Conservation (phyloP, 345 rosid genomes). For the Nephelium lappaceum region DNA sequence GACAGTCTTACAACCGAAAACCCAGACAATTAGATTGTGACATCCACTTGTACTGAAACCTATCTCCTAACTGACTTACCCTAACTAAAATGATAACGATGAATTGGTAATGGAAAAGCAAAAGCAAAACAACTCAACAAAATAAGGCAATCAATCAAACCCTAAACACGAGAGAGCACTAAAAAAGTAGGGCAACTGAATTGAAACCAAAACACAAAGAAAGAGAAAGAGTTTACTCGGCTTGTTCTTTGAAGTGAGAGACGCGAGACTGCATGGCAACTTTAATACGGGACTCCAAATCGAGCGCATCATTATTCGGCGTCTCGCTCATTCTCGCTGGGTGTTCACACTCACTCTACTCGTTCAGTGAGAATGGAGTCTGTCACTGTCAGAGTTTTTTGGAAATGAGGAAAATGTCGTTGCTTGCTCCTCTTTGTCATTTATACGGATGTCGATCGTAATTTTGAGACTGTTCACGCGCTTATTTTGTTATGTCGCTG, state of each 20-base stretch:
- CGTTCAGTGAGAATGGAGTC: neutral
- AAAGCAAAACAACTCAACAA: neutral
- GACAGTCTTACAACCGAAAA: no score
- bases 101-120: neutral
- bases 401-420: neutral
- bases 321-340: conserved; percentile 30
- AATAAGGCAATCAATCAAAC: neutral
- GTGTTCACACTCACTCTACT: neutral
- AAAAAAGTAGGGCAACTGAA: neutral
- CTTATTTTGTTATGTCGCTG: no score
- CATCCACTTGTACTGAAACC: neutral
- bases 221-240: conserved; percentile 55
- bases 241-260: conserved; percentile 58
- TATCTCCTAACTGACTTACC: neutral
- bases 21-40: no score
- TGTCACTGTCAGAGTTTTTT: neutral
- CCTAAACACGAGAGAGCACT: neutral
- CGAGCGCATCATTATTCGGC: conserved; percentile 17
- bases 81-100: neutral
- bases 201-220: neutral
- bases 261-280: conserved; percentile 77
- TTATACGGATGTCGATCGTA: neutral
- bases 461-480: neutral
- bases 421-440: neutral
- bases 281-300: conserved; percentile 56